These are phyloP conservation scores for Lindgomyces ingoldianus DNA, from an alignment of 495 filamentous ascomycete species.

Conservation along the genomic window DNA sequence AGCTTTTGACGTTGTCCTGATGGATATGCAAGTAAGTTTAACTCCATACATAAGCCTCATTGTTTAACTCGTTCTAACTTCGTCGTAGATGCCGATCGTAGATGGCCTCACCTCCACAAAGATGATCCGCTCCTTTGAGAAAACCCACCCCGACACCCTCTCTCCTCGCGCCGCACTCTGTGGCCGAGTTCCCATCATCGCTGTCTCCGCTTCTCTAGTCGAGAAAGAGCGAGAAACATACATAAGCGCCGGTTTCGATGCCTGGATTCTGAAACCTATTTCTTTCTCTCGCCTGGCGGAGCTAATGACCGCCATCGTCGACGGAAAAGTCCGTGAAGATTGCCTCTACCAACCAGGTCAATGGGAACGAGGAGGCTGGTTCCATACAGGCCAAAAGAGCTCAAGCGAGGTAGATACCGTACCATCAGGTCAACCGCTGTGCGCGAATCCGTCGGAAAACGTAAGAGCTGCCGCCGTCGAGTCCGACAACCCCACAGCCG, in stretches of 20 bases:
- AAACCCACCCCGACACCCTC: slow-evolving; percentile 44
- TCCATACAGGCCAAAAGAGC: slow-evolving; percentile 29
- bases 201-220: slow-evolving; percentile 82
- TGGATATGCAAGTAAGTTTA: slow-evolving; percentile 83
- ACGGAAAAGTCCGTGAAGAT: slow-evolving; percentile 29
- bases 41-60: not conserved
- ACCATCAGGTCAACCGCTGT: slow-evolving; percentile 10
- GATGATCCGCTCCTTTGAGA: slow-evolving; percentile 76
- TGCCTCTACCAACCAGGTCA: slow-evolving; percentile 43
- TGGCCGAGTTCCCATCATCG: slow-evolving; percentile 76
- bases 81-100: slow-evolving; percentile 82
- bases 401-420: not conserved
- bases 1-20: slow-evolving; percentile 81
- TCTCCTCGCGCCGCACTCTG: slow-evolving; percentile 53
- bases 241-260: slow-evolving; percentile 82
- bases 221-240: slow-evolving; percentile 71
- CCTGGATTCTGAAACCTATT: slow-evolving; percentile 67
- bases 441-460: slow-evolving; percentile 1
- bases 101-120: slow-evolving; percentile 82
- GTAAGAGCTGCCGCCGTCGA: not conserved
- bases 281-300: slow-evolving; percentile 43
- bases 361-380: slow-evolving; percentile 50
- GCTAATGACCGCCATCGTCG: slow-evolving; percentile 46
- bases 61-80: slow-evolving; percentile 1
- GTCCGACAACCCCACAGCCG: slow-evolving; percentile 5